Evolutionary conservation across 2,329 filamentous ascomycete species (phyloP), one percentile per base, ranked within the genome.

Genomic region (Massarina eburnea): DNA sequence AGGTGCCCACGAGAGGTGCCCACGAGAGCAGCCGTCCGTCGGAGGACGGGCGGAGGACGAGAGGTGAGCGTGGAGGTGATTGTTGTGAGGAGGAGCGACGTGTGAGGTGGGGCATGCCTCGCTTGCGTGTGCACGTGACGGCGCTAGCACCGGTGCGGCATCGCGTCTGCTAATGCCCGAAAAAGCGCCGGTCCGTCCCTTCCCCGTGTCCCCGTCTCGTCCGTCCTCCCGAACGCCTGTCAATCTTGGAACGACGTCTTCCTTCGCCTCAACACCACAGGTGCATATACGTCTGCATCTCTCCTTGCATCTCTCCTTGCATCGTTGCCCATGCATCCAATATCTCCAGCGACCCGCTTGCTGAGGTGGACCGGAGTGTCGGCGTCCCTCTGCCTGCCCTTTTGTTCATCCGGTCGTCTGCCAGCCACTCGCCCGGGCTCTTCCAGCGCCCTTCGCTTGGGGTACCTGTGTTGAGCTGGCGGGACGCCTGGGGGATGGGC

Each of bases 51-150:
- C 22, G 18, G 20, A 41, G 49, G 43, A 35, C 30, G 44, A 38
- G 48, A 41, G 42, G 46, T 41, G 45, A 43, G 48, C 41, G 51
- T 39, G 41, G 55, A 49, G 50, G 49, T 48, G 58, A 55, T 56
- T 61, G 59, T 61, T 58, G 59, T 59, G 59, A 52, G 52, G 47
- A 46, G 41, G 51, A 39, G 45, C 55, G 62, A 61, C 49, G 51
- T 49, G 52, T 49, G 58, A 62, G 59, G 62, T 62, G 67, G 65
- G 61, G 64, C 53, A 58, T 60, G 15, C 52, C 45, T 54, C 51
- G 55, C 43, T 55, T 55, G 45, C 14, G 46, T 17, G 12, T 22
- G n/a, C 64, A 67, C 64, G 64, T 67, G 63, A 66, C 41, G 9
- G 9, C 27, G 41, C 61, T 62, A 66, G 38, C n/a, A 35, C 46